Evolutionary conservation across 2,329 filamentous ascomycete genomes (phyloP).

Genomic region (Harringtonia lauricola): DNA sequence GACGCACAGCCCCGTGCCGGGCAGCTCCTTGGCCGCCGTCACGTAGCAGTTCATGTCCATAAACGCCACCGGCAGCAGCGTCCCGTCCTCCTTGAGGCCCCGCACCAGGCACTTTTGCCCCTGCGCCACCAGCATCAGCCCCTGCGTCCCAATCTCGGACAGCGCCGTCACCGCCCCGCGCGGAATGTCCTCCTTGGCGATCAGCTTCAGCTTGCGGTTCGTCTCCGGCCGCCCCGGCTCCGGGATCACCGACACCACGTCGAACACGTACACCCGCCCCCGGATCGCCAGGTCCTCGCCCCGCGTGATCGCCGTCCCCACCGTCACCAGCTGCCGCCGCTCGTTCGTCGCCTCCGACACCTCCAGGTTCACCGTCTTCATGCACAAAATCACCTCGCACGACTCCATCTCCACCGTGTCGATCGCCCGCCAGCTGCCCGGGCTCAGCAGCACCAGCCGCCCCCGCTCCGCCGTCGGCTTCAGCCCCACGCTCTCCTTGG

Average conservation of each 20-base stretch:
- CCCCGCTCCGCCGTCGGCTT: constrained; percentile 62
- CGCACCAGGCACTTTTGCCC: constrained; percentile 97
- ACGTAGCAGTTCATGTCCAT: constrained; percentile 97
- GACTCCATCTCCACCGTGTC: constrained; percentile 64
- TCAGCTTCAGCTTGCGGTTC: constrained; percentile 71
- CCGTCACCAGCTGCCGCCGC: constrained; percentile 67
- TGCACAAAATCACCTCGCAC: constrained; percentile 67
- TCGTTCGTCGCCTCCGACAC: constrained; percentile 86
- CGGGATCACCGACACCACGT: constrained; percentile 84
- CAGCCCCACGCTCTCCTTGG: constrained; percentile 53
- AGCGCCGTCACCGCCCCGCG: constrained; percentile 84
- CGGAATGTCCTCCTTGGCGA: constrained; percentile 82
- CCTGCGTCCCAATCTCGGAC: constrained; percentile 75
- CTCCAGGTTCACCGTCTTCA: constrained; percentile 77
- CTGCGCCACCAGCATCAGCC: constrained; percentile 80
- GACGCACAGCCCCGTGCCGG: constrained; percentile 72
- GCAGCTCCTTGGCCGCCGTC: constrained; percentile 71
- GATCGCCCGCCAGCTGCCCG: constrained; percentile 66
- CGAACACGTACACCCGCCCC: constrained; percentile 81
- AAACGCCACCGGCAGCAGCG: constrained; percentile 85
- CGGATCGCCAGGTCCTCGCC: constrained; percentile 85
- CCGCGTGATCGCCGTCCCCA: constrained; percentile 76
- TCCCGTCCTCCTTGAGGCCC: constrained; percentile 90
- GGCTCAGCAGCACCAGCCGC: constrained; percentile 67
- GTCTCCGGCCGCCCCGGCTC: constrained; percentile 79